Evolutionary conservation across 148 eudicot species (phyloP), one percentile per base, ranked within the genome.

Genomic region (Rhododendron vialii): DNA sequence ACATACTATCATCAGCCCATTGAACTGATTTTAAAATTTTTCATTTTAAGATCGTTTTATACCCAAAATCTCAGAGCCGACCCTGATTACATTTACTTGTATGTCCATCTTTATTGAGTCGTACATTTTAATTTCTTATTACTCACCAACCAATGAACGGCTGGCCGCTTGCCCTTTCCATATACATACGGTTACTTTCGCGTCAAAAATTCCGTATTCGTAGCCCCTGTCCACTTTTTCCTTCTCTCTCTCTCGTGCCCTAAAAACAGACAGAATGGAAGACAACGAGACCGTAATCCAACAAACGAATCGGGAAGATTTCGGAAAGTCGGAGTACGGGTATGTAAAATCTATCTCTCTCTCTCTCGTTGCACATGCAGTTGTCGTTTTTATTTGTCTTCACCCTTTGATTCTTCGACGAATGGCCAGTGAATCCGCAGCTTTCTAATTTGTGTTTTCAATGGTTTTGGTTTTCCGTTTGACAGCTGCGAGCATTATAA

Each of bases 401-500:
- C 1, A 55, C 7, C 61, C 61, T 55, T 55, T 5, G 82, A 50
- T 80, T 80, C 38, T 14, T 80, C 63, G 7, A 78, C 17, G 57
- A n/a, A 38, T 76, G 43, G 26, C 50, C 41, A 18, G 14, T 74
- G 5, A 53, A 53, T 28, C 51, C 14, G 8, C 2, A 14, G 17
- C 43, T 11, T 45, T 7, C 55, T 45, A n/a, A 9, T 10, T n/a
- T 4, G 43, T 11, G 5, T 79, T 79, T 80, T 12, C 14, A 71
- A 53, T 84, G 33, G 67, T 24, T 84, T 53, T 84, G 28, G 5
- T 38, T 30, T 36, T 50, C 6, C 14, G 14, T 50, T 51, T 30
- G 20, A 36, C 38, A 94, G 98, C 50, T 95, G 98, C 82, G 92
- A 92, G 6, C 98, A 95, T 88, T 95, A 95, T 78, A 87, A 88